Evolutionary conservation across 2,329 filamentous ascomycete species (phyloP), one percentile per base, ranked within the genome.

Genomic region (Dothideomycetes sp.): DNA sequence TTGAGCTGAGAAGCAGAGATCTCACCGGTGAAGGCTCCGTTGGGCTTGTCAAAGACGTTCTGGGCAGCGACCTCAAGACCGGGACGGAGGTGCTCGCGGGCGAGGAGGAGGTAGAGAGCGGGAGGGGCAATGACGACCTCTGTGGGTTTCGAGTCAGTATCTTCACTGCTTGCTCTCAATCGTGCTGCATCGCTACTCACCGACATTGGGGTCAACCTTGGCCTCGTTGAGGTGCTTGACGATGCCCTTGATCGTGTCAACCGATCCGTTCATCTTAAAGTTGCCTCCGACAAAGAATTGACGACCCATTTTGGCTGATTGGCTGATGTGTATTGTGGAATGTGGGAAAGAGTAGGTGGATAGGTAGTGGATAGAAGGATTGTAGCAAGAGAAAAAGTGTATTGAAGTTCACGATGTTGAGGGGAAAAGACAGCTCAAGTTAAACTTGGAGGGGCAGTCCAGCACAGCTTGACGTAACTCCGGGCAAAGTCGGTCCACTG

Each of bases 191-290:
- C 18, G 22, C 16, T 25, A 71, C 77, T 52, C 65, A 87, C 83
- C 83, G 54, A 71, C 72, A 52, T 82, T 82, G 52, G 78, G 60
- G 67, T 91, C 84, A 49, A 94, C 74, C 56, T 81, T 76, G 53
- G 91, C 84, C 46, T 79, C 70, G 72, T 95, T 96, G 58, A 98
- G 75, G 71, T 88, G 82, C 49, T 80, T 70, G 64, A 96, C 79
- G 68, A 98, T 95, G 56, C 82, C 74, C 68, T 84, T 89, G 73
- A 94, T 88, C 71, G 81, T 80, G 69, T 85, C 77, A 64, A 82
- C 74, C 56, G 84, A 84, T 65, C 91, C 89, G 74, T 98, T 98
- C 88, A 96, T 96, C 78, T 98, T 96, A 74, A 96, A 96, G 82
- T 98, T 98, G 63, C 88, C 88, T 67, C 88, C 88, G 47, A 63